phyloP scores from a whole-genome alignment of 768 basidiomycete genomes.

The Termitomyces sp. region DNA sequence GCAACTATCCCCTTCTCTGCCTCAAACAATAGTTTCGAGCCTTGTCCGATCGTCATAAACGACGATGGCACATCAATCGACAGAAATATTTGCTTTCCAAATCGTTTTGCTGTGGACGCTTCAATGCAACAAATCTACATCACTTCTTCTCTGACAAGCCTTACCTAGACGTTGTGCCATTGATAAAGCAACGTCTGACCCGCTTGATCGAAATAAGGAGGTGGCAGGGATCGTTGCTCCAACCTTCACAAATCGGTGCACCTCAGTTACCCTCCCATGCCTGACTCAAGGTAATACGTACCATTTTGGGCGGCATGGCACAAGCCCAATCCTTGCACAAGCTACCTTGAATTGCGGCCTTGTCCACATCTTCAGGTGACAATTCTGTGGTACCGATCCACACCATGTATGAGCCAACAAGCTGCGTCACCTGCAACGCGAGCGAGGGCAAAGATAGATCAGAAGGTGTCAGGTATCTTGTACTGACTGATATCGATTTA shows the following conservation, averaged over 20 bases:
- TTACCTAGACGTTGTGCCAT: constrained; percentile 83
- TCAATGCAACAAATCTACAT: constrained; percentile 13
- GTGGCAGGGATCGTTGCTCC: constrained; percentile 46
- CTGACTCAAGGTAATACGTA: constrained; percentile 21
- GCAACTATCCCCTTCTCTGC: constrained; percentile 60
- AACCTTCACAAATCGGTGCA: constrained; percentile 18
- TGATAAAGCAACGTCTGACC: constrained; percentile 57
- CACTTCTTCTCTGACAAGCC: constrained; percentile 14
- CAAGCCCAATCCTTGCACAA: constrained; percentile 78
- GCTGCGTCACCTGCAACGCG: constrained; percentile 58
- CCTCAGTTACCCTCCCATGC: constrained; percentile 9
- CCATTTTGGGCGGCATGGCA: constrained; percentile 59
- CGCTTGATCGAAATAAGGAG: constrained; percentile 56
- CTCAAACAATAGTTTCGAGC: constrained; percentile 42
- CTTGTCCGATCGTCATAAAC: constrained; percentile 42
- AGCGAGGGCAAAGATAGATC: constrained; percentile 52
- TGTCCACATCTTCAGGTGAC: constrained; percentile 36
- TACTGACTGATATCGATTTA: constrained; percentile 27
- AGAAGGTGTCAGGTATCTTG: constrained; percentile 43
- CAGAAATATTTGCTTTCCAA: constrained; percentile 66
- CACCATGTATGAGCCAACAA: constrained; percentile 76
- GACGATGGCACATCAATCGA: constrained; percentile 51
- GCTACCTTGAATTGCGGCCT: constrained; percentile 48
- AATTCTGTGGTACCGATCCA: constrained; percentile 68
- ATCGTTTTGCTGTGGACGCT: constrained; percentile 49